A percentile compares a stretch with the other conserved stretches of the same genome.
Conservation (phyloP, 306 rosid species). For the Medicago lupulina region DNA sequence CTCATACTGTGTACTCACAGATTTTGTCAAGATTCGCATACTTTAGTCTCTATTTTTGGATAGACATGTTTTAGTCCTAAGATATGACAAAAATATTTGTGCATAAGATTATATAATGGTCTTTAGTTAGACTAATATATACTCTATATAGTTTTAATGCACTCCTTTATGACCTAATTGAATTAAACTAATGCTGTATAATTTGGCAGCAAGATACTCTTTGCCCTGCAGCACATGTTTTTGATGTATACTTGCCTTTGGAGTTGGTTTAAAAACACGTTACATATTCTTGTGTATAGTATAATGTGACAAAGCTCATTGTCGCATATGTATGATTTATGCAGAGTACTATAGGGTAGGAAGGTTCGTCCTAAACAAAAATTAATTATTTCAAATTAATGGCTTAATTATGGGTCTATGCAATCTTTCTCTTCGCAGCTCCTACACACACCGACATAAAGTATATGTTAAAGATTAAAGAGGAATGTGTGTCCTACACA, state of each 20-base stretch:
- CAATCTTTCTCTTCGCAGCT: neutral
- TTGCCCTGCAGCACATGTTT: constrained; percentile 23
- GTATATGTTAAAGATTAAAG: neutral
- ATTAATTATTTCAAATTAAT: neutral
- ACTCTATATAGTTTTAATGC: neutral
- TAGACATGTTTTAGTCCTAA: neutral
- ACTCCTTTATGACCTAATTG: neutral
- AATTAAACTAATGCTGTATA: constrained; percentile 1
- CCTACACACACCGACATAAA: neutral
- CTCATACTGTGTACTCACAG: constrained; percentile 16
- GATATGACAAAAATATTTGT: neutral
- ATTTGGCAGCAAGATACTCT: neutral
- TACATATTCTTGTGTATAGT: constrained; percentile 7
- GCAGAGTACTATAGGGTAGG: constrained; percentile 6
- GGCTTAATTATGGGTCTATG: neutral
- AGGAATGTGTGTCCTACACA: constrained; percentile 6
- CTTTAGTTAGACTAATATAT: neutral
- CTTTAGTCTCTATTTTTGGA: neutral
- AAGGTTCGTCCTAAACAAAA: constrained; percentile 13
- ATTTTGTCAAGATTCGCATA: constrained; percentile 15
- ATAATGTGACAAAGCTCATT: constrained; percentile 11
- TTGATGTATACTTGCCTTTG: constrained; percentile 15
- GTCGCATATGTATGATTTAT: constrained; percentile 11
- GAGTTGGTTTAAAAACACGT: constrained; percentile 27
- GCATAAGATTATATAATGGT: neutral